Evolutionary conservation across 2,329 filamentous ascomycete genomes (phyloP), one percentile per base, ranked within the genome.

Genomic region (Colletotrichum orbiculare): DNA sequence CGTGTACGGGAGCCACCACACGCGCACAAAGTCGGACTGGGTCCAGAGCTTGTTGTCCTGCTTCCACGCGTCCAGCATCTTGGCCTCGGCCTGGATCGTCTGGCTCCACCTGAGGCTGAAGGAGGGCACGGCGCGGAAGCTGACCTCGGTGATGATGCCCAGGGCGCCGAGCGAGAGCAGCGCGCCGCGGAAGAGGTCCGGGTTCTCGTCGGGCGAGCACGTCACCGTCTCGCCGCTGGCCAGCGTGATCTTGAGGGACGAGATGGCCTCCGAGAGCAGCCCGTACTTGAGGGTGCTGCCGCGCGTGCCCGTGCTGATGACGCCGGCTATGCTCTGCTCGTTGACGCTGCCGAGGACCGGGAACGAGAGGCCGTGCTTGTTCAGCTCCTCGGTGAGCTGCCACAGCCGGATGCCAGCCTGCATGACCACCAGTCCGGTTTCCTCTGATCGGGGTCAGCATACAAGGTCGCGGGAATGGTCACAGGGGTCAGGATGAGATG

Each of bases 1-100:
- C 75, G 92, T 93, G 79, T 99, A 97, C 0, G 96, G 96, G 75
- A 97, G 89, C 96, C 96, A 99, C 95, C 96, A 99, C 33, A 97
- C 93, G 34, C 96, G 87, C 37, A 96, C 93, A 73, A 95, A 99
- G 76, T 98, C 94, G 66, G 90, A 88, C 68, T 89, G 86, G 1
- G 87, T 92, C 96, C 96, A 98, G 12, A 98, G 83, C 39, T 85
- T 85, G 8, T 81, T 83, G 34, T 89, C 85, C 8, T 81, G 83
- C 34, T 89, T 79, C 94, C 96, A 98, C 8, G 86, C 82, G 12
- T 83, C 81, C 55, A 97, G 82, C 68, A 97, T 85, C 47, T 86
- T 84, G 49, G 81, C 75, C 67, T 97, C 89, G 1, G 88, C 79
- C 67, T 92, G 87, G 65, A 98, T 85, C 8, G 89, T 89, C 80